Evolutionary conservation across 495 filamentous ascomycete genomes (phyloP).

Genomic region (Chaetomidium leptoderma): DNA sequence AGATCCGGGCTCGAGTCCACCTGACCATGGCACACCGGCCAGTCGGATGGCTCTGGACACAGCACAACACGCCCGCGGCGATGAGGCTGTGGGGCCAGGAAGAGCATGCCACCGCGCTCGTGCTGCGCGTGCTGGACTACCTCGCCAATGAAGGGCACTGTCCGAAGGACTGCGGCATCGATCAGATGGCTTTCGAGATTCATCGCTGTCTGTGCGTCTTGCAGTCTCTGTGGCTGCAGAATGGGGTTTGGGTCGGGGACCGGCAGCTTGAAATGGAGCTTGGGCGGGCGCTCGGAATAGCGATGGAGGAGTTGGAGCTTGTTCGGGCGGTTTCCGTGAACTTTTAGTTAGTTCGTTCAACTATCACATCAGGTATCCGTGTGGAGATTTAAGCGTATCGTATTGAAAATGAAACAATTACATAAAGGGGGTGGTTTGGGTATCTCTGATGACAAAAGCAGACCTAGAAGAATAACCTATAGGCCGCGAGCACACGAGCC

Average conservation of each 20-base stretch:
- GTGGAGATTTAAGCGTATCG: no score
- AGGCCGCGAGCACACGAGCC: no score
- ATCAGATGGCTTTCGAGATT: background rate
- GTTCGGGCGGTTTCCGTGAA: background rate
- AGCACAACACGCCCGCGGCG: background rate
- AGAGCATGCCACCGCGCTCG: conserved; percentile 2
- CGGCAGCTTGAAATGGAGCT: background rate
- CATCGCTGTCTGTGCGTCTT: background rate
- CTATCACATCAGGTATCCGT: no score
- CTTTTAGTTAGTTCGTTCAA: no score
- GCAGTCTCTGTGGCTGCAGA: background rate
- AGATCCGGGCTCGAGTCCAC: background rate
- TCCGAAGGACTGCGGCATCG: background rate
- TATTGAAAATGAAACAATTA: no score
- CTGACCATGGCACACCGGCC: background rate
- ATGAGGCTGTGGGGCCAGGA: background rate
- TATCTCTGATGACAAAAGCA: no score
- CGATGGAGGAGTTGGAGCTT: background rate
- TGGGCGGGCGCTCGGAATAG: background rate
- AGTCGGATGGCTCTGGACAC: background rate
- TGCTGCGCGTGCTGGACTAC: background rate
- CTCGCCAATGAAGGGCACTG: background rate
- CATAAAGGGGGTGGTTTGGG: no score
- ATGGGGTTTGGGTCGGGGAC: conserved; percentile 5
- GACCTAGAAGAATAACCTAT: no score